Evolutionary conservation across 2,329 filamentous ascomycete genomes (phyloP).

Genomic region (Cytospora paraplurivora): DNA sequence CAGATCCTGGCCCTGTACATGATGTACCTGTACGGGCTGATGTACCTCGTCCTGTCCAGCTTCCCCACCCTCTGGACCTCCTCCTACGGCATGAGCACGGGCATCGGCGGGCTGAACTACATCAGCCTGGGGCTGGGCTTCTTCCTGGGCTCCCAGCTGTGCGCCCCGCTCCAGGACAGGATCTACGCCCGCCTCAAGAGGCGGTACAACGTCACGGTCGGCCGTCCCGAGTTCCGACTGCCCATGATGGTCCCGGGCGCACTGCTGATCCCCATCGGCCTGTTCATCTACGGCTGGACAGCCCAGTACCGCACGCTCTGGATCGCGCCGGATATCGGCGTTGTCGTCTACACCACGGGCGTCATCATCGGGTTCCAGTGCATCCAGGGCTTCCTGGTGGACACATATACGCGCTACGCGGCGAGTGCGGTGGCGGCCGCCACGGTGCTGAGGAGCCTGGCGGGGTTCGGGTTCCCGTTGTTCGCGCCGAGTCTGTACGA

Average conservation of each 20-base stretch:
- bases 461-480: conserved; percentile 54
- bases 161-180: conserved; percentile 49
- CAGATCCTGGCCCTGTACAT: conserved; percentile 53
- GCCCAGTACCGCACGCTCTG: conserved; percentile 47
- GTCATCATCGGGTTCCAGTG: conserved; percentile 48
- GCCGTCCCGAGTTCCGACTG: conserved; percentile 48
- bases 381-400: conserved; percentile 50
- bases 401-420: conserved; percentile 49
- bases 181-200: conserved; percentile 48
- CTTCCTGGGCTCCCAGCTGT: conserved; percentile 42
- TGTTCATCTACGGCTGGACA: conserved; percentile 51
- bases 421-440: conserved; percentile 49
- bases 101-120: conserved; percentile 43
- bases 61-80: conserved; percentile 50
- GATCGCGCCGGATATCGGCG: conserved; percentile 50
- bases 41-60: conserved; percentile 53
- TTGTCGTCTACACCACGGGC: conserved; percentile 42
- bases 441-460: conserved; percentile 49
- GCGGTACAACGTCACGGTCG: conserved; percentile 37
- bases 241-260: conserved; percentile 57
- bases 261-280: conserved; percentile 47
- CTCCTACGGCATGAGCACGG: conserved; percentile 38
- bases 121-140: conserved; percentile 41
- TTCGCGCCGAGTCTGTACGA: conserved; percentile 52
- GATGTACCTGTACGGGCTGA: conserved; percentile 55